Percentiles rank a stretch among this genome's conserved stretches.
phyloP scores from a whole-genome alignment of 345 rosid genomes.

The Ailanthus altissimus region DNA sequence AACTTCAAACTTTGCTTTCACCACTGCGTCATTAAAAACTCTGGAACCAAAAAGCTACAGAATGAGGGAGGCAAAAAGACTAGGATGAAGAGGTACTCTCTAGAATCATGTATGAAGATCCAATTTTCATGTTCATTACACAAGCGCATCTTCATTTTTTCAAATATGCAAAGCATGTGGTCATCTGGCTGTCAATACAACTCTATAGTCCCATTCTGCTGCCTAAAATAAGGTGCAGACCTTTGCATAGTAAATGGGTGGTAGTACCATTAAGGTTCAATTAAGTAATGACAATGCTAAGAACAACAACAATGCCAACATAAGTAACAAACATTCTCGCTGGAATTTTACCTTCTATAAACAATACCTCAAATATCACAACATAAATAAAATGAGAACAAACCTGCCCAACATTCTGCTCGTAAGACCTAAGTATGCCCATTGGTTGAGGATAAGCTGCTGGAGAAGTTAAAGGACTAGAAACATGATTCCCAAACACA shows the following conservation, averaged over 20 bases:
- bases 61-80: too few species aligned
- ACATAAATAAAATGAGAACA: not conserved
- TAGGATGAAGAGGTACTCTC: too few species aligned
- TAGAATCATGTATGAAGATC: too few species aligned
- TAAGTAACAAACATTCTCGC: not conserved
- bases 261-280: not conserved
- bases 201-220: not conserved
- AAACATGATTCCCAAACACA: constrained; percentile 40
- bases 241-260: not conserved
- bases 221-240: not conserved
- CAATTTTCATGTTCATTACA: too few species aligned
- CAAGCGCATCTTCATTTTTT: too few species aligned
- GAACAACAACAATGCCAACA: not conserved
- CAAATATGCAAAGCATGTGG: not conserved
- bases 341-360: not conserved
- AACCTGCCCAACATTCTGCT: constrained; percentile 63
- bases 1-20: too few species aligned
- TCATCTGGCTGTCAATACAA: not conserved
- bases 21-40: too few species aligned
- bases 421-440: constrained; percentile 79
- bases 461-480: constrained; percentile 41
- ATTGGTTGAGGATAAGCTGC: constrained; percentile 57
- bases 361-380: constrained; percentile 14
- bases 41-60: too few species aligned
- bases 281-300: not conserved